A percentile compares a stretch with the other conserved stretches of the same genome.
These are phyloP conservation scores for Crithidia expoeki DNA, from an alignment of 208 protist genomes.

Conservation along the genomic window DNA sequence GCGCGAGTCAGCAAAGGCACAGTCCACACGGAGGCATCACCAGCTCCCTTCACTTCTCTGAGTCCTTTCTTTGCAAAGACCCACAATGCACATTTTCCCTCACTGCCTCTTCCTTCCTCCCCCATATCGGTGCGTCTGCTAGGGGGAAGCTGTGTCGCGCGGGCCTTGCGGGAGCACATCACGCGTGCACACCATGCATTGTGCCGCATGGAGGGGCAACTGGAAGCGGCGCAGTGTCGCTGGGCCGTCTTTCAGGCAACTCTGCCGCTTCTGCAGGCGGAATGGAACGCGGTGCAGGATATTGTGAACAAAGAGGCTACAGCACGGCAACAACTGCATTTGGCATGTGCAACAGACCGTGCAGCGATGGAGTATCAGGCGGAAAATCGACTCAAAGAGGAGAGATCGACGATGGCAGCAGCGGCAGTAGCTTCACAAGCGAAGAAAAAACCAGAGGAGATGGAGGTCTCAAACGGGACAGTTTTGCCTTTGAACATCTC, in stretches of 20 bases:
- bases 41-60: not conserved
- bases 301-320: conserved; percentile 16
- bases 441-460: not conserved
- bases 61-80: not conserved
- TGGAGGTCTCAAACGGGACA: no score
- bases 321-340: conserved; percentile 10
- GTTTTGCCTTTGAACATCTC: no score
- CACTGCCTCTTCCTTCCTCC: not conserved
- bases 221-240: conserved; percentile 18
- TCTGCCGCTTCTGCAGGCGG: conserved; percentile 1
- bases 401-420: not conserved
- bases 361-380: not conserved
- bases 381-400: not conserved
- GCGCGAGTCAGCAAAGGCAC: no score
- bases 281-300: not conserved
- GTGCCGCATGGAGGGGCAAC: conserved; percentile 3
- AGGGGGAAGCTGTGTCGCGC: not conserved
- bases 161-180: conserved; percentile 20
- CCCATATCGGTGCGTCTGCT: not conserved
- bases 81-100: not conserved
- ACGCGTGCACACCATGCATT: not conserved
- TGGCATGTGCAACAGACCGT: not conserved
- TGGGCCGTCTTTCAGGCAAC: conserved; percentile 21
- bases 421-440: not conserved
- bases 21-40: no score